Evolutionary conservation across 495 filamentous ascomycete genomes (phyloP), one percentile per base, ranked within the genome.

Genomic region (Penicillium antarcticum): DNA sequence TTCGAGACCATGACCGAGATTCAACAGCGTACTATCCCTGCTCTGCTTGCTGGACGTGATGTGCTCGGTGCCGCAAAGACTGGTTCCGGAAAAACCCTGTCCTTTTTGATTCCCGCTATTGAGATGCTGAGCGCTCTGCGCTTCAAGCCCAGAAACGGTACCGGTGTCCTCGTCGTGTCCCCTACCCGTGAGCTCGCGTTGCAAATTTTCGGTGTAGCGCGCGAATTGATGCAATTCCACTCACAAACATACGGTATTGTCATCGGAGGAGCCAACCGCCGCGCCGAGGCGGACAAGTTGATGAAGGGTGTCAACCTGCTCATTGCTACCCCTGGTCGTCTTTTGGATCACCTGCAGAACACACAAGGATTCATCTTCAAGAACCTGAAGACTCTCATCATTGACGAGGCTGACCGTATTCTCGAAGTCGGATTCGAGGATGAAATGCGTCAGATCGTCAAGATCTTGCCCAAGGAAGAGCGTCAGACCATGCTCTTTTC

Each of bases 361-460:
- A 97, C 91, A 1, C 84, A 85, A 48, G 87, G 87, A 12, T 97
- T 97, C 58, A 82, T 95, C 12, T 96, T 88, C 78, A 96, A 96
- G 71, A 97, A 97, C 67, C 66, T 97, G 45, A 88, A 85, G 63
- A 85, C 89, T 5, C 73, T 98, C 7, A 81, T 97, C 34, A 94
- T 96, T 37, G 70, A 96, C 61, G 91, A 96, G 65, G 92, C 92
- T 17, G 92, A 96, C 61, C 83, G 91, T 40, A 97, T 97, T 52
- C 75, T 98, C 26, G 94, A 98, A 74, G 88, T 96, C 51, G 94
- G 94, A 53, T 98, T 98, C 76, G 94, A 98, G 63, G 95, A 97
- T 60, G 94, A 98, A 69, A 96, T 96, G 90, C 81, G 89, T 43
- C 90, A 96, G 67, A 95, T 98, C 60, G 82, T 97, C 66, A 96